Evolutionary conservation across 306 rosid species (phyloP), one percentile per base, ranked within the genome.

Genomic region (Albizia julibrissin): DNA sequence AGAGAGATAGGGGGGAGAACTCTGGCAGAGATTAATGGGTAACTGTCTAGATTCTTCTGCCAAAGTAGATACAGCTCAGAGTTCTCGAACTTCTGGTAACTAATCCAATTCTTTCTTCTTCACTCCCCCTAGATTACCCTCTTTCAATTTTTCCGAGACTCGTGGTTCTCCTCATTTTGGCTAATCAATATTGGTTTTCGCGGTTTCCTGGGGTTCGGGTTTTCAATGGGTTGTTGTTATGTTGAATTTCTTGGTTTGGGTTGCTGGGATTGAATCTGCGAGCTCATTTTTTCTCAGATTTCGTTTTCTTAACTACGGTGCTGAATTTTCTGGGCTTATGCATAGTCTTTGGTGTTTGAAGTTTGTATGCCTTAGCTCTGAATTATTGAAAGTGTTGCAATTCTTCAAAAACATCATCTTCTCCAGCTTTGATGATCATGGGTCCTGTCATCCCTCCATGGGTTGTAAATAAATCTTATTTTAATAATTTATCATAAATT

Each of bases 21-120:
- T 65, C 43, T 64, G 64, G 33, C 26, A 31, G 54, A 12, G 29
- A 12, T 3, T 47, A 34, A 94, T 94, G 98, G 98, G 98, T 75
- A 94, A 94, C 86, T 94, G 98, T 82, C 15, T 92, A 43, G 86
- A 16, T 91, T 94, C 98, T 58, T 92, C 97, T 43, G 97, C 92
- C 54, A 92, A 89, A 87, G 87, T 92, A 5, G 90, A 91, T 68
- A 80, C 90, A 6, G 84, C 89, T 64, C 94, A 87, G 40, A 86
- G 83, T 79, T 87, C 90, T 52, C 81, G 62, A 72, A 77, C 84
- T 79, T 87, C 78, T 71, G 95, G 98, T 92, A 81, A 64, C 22
- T 56, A 58, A 8, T 62, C 26, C 64, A 29, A 10, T 52, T 49
- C 47, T 50, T 26, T 67, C 10, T 29, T 40, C 67, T 2, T 39